Percentiles rank a stretch among this genome's conserved stretches.
Conservation (phyloP, 2,329 filamentous ascomycete genomes). For the Amesomyces nigricolor region DNA sequence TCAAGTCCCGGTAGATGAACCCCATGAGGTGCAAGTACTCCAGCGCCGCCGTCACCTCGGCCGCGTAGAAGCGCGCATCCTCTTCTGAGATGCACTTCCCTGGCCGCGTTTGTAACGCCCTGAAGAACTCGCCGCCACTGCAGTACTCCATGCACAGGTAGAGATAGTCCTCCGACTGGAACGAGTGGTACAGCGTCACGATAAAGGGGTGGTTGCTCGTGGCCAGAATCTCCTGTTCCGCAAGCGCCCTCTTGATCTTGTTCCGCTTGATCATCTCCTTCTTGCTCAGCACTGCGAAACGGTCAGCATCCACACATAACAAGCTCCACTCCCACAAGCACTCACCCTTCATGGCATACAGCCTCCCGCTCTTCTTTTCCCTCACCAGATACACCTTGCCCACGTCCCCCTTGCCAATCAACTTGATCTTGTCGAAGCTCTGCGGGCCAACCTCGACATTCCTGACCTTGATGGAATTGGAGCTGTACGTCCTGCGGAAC, state of each 20-base stretch:
- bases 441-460: slow-evolving; percentile 92
- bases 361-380: slow-evolving; percentile 91
- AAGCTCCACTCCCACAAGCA: slow-evolving; percentile 9
- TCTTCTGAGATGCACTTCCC: slow-evolving; percentile 98
- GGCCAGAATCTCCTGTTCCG: slow-evolving; percentile 95
- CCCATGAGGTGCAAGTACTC: slow-evolving; percentile 99
- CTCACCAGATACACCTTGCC: slow-evolving; percentile 96
- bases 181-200: slow-evolving; percentile 96
- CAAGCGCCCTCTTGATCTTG: slow-evolving; percentile 97
- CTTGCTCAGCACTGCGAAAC: slow-evolving; percentile 77
- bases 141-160: slow-evolving; percentile 99
- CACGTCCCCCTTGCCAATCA: slow-evolving; percentile 97
- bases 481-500: slow-evolving; percentile 94
- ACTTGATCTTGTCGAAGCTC: slow-evolving; percentile 99
- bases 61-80: slow-evolving; percentile 93
- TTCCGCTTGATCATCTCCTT: slow-evolving; percentile 99
- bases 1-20: slow-evolving; percentile 96
- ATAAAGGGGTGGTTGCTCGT: slow-evolving; percentile 99
- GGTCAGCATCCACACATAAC: slow-evolving; percentile 33
- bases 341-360: slow-evolving; percentile 98
- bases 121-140: slow-evolving; percentile 96
- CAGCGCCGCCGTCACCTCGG: slow-evolving; percentile 90
- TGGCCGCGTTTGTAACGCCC: slow-evolving; percentile 89
- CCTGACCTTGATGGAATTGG: slow-evolving; percentile 97
- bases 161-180: slow-evolving; percentile 96